phyloP scores from a whole-genome alignment of 768 basidiomycete species.

The Cyathus striatus region DNA sequence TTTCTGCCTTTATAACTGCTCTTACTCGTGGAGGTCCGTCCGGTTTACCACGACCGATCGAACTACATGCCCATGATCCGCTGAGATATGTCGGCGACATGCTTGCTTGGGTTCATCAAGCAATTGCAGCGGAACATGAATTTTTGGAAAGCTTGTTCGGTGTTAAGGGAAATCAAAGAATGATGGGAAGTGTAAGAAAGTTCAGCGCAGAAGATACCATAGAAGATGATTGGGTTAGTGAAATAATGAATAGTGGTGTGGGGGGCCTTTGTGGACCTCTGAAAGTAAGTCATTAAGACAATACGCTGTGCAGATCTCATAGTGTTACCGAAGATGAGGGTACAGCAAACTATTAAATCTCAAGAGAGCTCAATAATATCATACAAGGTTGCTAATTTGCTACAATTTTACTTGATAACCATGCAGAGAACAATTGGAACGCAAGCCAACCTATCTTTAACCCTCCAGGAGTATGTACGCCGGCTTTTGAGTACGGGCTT shows the following conservation, averaged over 20 bases:
- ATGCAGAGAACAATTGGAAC: constrained; percentile 91
- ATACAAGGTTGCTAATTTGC: constrained; percentile 90
- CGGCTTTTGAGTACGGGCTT: no score
- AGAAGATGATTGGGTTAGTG: constrained; percentile 75
- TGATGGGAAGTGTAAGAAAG: constrained; percentile 71
- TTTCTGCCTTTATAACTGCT: constrained; percentile 80
- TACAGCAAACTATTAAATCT: constrained; percentile 89
- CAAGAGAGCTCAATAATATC: constrained; percentile 92
- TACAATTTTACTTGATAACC: constrained; percentile 91
- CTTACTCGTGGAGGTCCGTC: constrained; percentile 85
- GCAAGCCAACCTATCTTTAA: constrained; percentile 70
- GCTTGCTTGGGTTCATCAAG: constrained; percentile 97
- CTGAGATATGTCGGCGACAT: constrained; percentile 96
- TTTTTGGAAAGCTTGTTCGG: constrained; percentile 87
- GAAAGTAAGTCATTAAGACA: constrained; percentile 44
- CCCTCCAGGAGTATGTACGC: constrained; percentile 68
- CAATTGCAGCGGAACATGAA: constrained; percentile 92
- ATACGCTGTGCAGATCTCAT: background rate
- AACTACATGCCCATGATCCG: constrained; percentile 97
- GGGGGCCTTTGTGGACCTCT: constrained; percentile 85
- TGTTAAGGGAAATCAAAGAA: constrained; percentile 53
- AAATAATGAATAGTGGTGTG: constrained; percentile 77
- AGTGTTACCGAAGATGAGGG: constrained; percentile 53
- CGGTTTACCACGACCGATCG: constrained; percentile 87
- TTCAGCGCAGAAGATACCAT: constrained; percentile 39